Base-by-base conservation (phyloP, 2,329 filamentous ascomycete species). In the Plectosphaerella plurivora region DNA sequence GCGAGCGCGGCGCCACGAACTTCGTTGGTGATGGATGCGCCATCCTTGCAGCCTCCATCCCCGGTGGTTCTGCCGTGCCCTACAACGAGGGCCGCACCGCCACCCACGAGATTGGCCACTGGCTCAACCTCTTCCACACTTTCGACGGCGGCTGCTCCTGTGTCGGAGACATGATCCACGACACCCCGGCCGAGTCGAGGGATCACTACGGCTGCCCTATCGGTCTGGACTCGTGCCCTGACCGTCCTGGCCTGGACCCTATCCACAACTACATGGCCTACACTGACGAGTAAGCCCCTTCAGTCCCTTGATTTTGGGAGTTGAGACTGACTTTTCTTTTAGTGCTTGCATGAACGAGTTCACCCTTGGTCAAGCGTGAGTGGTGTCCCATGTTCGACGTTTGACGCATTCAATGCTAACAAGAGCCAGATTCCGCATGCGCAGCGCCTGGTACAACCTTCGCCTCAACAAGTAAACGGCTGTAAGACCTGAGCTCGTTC, bases 81-180 rank as follows among this genome's bases (percentile, higher is more conserved):
- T 70, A 62, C 56, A 62, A 68, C 61, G 58, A 63, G 33, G 67
- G 68, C 16, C 63, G 63, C 56, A 65, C 66, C 4, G 59, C 58
- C n/a, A 62, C 60, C 36, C 74, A 77, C 63, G 75, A 78, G 62
- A 63, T 72, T 44, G 75, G 75, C 16, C 75, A 78, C 65, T 78
- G 74, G 74, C 62, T 78, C 49, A 73, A 74, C 51, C 68, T 78
- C n/a, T 68, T 67, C 59, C 75, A 78, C 63, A 76, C 74, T 45
- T 78, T 78, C 60, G 60, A 76, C 55, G 74, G 71, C 33, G 72
- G 69, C 55, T 70, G 69, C 58, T 57, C 25, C 14, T 61, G 64
- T 4, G 56, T 54, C 48, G 73, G 71, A 35, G 75, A 77, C 58
- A 62, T 57, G 41, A 62, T 76, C 15, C 56, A 59, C 48, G 73